Percentiles rank a stretch among this genome's conserved stretches.
These are phyloP conservation scores for Gomphus bonarii DNA, from an alignment of 1,284 basidiomycete species.

Conservation along the genomic window DNA sequence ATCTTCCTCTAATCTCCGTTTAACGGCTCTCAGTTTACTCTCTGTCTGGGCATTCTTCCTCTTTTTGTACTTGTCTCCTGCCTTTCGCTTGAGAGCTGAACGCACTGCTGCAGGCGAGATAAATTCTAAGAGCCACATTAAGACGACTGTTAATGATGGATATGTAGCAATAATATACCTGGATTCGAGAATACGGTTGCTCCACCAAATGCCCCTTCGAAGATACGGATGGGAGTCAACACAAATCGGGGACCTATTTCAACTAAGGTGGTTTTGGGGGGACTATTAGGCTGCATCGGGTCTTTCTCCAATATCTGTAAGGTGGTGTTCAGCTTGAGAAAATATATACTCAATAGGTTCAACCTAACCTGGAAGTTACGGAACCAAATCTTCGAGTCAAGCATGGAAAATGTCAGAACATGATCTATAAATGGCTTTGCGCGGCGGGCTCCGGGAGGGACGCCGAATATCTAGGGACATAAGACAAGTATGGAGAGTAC, in stretches of 20 bases:
- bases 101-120: constrained; percentile 81
- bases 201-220: constrained; percentile 94
- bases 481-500: background rate
- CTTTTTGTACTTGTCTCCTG: constrained; percentile 72
- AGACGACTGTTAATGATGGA: constrained; percentile 7
- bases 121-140: constrained; percentile 57
- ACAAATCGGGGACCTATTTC: constrained; percentile 98
- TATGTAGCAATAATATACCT: constrained; percentile 35
- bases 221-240: constrained; percentile 94
- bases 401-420: constrained; percentile 89
- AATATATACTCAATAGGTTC: background rate
- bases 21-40: constrained; percentile 53
- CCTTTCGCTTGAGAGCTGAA: constrained; percentile 57
- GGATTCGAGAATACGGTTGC: constrained; percentile 96
- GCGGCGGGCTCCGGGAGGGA: constrained; percentile 81
- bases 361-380: constrained; percentile 84
- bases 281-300: constrained; percentile 61
- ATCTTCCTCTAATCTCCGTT: constrained; percentile 63
- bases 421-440: constrained; percentile 99
- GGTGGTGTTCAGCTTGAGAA: background rate
- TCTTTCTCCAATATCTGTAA: constrained; percentile 70
- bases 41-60: constrained; percentile 76
- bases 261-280: constrained; percentile 70
- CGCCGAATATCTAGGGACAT: constrained; percentile 75
- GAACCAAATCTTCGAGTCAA: constrained; percentile 99